phyloP scores from a whole-genome alignment of 2,329 filamentous ascomycete genomes.

The Monosporascus sp. region DNA sequence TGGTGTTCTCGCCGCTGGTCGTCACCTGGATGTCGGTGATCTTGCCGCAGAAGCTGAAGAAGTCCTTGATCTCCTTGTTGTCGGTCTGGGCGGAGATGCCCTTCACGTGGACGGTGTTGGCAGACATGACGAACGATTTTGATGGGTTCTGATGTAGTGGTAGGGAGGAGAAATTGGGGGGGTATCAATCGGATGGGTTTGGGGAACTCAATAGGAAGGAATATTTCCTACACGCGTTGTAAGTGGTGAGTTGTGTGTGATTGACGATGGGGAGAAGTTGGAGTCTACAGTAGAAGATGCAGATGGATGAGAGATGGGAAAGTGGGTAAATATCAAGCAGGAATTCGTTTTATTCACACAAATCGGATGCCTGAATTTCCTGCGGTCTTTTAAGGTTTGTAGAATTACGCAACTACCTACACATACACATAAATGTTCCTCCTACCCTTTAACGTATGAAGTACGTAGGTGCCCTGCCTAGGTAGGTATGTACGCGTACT shows the following conservation, averaged over 20 bases:
- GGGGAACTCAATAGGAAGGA: background rate
- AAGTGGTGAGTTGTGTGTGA: background rate
- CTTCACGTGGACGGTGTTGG: slow-evolving; percentile 75
- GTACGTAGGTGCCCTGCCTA: too few relatives aligned
- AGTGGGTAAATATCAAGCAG: too few relatives aligned
- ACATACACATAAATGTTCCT: too few relatives aligned
- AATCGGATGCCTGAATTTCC: too few relatives aligned
- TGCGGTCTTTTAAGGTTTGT: too few relatives aligned
- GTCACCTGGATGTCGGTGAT: slow-evolving; percentile 79
- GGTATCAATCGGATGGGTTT: background rate
- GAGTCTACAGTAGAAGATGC: too few relatives aligned
- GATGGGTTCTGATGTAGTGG: background rate
- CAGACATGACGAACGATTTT: slow-evolving; percentile 43
- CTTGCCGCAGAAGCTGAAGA: slow-evolving; percentile 97
- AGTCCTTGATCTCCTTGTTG: slow-evolving; percentile 89
- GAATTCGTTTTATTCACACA: too few relatives aligned
- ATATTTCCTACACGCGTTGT: background rate
- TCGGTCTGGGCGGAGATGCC: slow-evolving; percentile 78
- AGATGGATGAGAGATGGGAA: too few relatives aligned
- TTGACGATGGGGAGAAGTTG: too few relatives aligned
- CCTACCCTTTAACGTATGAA: too few relatives aligned
- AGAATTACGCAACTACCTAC: too few relatives aligned
- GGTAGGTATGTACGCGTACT: too few relatives aligned
- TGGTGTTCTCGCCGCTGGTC: slow-evolving; percentile 56
- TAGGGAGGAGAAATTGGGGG: background rate